Evolutionary conservation across 2,329 filamentous ascomycete genomes (phyloP), one percentile per base, ranked within the genome.

Genomic region (Dactylonectria estremocensis): DNA sequence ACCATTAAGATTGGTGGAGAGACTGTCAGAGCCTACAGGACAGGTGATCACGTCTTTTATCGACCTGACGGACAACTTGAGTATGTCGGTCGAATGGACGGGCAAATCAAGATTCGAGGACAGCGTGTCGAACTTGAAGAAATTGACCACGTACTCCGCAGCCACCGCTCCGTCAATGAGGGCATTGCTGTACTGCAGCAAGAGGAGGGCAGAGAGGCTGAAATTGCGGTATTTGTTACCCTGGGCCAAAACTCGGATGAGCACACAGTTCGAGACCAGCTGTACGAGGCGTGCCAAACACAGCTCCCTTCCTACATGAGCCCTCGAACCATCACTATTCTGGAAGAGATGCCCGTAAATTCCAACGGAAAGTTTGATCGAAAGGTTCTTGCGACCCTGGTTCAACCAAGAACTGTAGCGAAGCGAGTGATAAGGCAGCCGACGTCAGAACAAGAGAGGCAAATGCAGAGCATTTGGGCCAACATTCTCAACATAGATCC

Each of bases 401-500:
- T 35, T 31, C 50, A 33, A 14, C 2, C 50, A 6, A 28, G 28
- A 10, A 20, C 31, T 3, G 35, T 31, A n/a, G 31, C 9, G 20
- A n/a, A n/a, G 10, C 50, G 56, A 4, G 13, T 20, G 31, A 56
- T 40, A 16, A 43, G 20, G 1, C 63, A 61, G 33, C 63, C 63
- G 33, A 61, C 33, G 3, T 49, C 57, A 6, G n/a, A 48, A 9
- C 22, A 46, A 13, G 20, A 78, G 35, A 43, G 56, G 9, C 73
- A 73, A 1, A 69, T 84, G 22, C 78, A 74, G 13, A 55, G 62
- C 18, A 73, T 81, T 28, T 86, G 84, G 83, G 75, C 76, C 5
- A 72, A 77, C 1, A 72, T 83, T 0, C 76, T 86, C 3, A 71
- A 70, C 3, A 68, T 83, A 3, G 68, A 74, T 1, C 62, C 76